phyloP scores from a whole-genome alignment of 768 basidiomycete species.

The Tremella fuciformis region DNA sequence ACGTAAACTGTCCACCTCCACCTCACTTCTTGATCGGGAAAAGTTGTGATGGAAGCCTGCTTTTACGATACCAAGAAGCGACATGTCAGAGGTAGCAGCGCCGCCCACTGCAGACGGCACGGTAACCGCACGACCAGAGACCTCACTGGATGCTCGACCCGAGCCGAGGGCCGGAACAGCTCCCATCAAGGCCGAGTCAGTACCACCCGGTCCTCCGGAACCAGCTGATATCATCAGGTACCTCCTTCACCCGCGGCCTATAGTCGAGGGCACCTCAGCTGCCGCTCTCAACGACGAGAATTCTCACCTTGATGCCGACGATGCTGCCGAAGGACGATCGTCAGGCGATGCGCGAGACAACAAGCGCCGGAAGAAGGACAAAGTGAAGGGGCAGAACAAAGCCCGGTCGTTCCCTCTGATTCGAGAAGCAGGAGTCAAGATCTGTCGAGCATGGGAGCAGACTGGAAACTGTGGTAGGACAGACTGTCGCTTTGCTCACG shows the following conservation, averaged over 20 bases:
- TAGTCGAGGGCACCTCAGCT: conserved; percentile 17
- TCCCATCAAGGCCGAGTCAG: conserved; percentile 49
- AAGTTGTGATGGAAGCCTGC: no score
- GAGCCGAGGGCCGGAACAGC: conserved; percentile 31
- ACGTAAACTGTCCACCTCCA: background rate
- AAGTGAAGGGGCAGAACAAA: conserved; percentile 70
- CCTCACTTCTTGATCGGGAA: background rate
- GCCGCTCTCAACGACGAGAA: conserved; percentile 18
- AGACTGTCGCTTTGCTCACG: conserved; percentile 72
- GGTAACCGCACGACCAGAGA: conserved; percentile 33
- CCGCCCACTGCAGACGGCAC: conserved; percentile 11
- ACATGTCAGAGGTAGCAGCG: conserved; percentile 11
- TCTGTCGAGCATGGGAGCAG: conserved; percentile 77
- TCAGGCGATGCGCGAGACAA: conserved; percentile 25
- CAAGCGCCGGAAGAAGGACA: conserved; percentile 40
- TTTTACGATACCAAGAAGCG: background rate
- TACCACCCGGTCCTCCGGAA: background rate
- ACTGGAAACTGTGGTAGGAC: conserved; percentile 59
- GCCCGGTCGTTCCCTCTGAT: conserved; percentile 72
- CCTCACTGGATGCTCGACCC: conserved; percentile 19
- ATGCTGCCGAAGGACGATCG: conserved; percentile 38
- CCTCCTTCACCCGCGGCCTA: conserved; percentile 18
- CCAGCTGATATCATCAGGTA: conserved; percentile 14
- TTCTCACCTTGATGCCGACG: conserved; percentile 30
- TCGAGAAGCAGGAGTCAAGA: conserved; percentile 67